phyloP scores from a whole-genome alignment of 2,329 filamentous ascomycete species.

The Neoarthrinium moseri region DNA sequence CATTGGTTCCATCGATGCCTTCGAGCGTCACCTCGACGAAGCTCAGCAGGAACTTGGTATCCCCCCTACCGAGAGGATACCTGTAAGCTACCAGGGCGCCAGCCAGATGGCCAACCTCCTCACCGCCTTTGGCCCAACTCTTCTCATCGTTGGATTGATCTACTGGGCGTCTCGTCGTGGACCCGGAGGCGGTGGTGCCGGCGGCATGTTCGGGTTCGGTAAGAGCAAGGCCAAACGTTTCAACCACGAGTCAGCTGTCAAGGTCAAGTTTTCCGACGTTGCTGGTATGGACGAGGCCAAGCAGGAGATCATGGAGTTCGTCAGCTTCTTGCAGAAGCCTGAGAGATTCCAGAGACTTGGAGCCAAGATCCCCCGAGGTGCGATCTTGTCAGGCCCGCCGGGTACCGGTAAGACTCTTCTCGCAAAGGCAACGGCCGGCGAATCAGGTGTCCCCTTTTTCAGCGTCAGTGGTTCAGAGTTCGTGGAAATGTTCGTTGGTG shows the following conservation, averaged over 20 bases:
- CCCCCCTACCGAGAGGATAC: conserved; percentile 83
- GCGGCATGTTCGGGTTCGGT: conserved; percentile 92
- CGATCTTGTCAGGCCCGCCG: conserved; percentile 94
- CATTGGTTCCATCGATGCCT: conserved; percentile 91
- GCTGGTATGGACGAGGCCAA: conserved; percentile 99
- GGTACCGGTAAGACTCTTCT: conserved; percentile 98
- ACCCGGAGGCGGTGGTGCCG: conserved; percentile 62
- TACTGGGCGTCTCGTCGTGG: conserved; percentile 75
- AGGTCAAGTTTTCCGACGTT: conserved; percentile 95
- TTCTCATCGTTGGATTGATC: conserved; percentile 81
- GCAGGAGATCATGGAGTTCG: conserved; percentile 98
- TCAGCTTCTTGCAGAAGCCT: conserved; percentile 93
- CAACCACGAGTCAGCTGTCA: conserved; percentile 94
- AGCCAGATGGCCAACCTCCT: conserved; percentile 72
- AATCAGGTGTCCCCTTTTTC: conserved; percentile 96
- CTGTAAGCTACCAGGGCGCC: conserved; percentile 82
- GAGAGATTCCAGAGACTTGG: conserved; percentile 90
- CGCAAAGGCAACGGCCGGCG: conserved; percentile 95
- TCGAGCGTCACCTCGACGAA: conserved; percentile 83
- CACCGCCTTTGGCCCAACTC: conserved; percentile 77
- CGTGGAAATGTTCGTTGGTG: conserved; percentile 99
- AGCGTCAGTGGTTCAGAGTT: conserved; percentile 98
- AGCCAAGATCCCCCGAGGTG: conserved; percentile 95
- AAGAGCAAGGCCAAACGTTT: conserved; percentile 96
- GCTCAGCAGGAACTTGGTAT: conserved; percentile 87